Percentiles rank a stretch among this genome's conserved stretches.
Evolutionary conservation across 257 asterid genomes (phyloP).

Genomic region (Gynochthodes officinalis): DNA sequence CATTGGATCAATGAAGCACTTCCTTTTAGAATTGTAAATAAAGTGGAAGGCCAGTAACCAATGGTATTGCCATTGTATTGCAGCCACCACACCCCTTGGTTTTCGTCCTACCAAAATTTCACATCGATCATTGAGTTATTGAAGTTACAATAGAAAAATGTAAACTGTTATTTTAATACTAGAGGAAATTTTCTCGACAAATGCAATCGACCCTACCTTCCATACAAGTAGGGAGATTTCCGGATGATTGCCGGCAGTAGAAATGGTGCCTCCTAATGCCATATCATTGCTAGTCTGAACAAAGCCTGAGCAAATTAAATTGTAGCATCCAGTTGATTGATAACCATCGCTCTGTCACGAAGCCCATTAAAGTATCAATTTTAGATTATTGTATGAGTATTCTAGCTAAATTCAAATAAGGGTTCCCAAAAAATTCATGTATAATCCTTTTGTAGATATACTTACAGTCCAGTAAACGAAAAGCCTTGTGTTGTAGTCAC

Average conservation of each 20-base stretch:
- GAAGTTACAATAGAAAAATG: too few species aligned
- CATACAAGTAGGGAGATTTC: slow-evolving; percentile 24
- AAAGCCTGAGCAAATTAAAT: slow-evolving; percentile 30
- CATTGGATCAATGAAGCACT: slow-evolving; percentile 81
- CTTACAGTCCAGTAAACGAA: background rate
- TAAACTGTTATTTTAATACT: too few species aligned
- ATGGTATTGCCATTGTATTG: slow-evolving; percentile 46
- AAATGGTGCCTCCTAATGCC: slow-evolving; percentile 22
- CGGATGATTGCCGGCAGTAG: slow-evolving; percentile 15
- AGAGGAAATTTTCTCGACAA: too few species aligned
- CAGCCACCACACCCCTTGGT: slow-evolving; percentile 86
- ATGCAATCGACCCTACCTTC: slow-evolving; percentile 25
- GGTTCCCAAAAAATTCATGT: too few species aligned
- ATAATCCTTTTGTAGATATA: too few species aligned
- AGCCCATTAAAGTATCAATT: background rate
- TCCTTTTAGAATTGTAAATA: slow-evolving; percentile 56
- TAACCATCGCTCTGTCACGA: slow-evolving; percentile 25
- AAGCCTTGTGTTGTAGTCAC: background rate
- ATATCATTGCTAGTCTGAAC: slow-evolving; percentile 23
- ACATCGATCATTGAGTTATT: too few species aligned
- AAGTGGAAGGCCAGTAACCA: slow-evolving; percentile 72
- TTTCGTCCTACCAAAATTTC: slow-evolving; percentile 50
- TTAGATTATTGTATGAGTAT: too few species aligned
- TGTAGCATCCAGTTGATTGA: slow-evolving; percentile 25
- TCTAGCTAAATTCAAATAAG: too few species aligned